Conservation (phyloP, 345 rosid species). For the Gossypium anomalum region DNA sequence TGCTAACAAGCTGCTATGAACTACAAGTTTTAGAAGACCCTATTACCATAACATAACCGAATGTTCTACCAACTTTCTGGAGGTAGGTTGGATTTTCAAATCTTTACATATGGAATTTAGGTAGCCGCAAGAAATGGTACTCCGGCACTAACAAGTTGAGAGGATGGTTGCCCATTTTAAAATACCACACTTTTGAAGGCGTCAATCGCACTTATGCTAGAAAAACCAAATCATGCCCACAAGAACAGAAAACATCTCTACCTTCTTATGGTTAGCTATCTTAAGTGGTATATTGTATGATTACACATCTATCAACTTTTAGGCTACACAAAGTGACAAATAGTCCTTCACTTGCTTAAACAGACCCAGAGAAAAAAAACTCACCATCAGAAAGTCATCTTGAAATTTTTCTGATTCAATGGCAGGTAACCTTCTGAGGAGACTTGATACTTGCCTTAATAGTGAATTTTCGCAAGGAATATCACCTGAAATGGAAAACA, state of each 20-base stretch:
- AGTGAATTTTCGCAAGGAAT: slow-evolving; percentile 86
- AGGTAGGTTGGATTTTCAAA: not conserved
- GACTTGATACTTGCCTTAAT: slow-evolving; percentile 85
- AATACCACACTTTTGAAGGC: not conserved
- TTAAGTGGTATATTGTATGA: not conserved
- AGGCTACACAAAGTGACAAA: not conserved
- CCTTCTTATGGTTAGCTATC: not conserved
- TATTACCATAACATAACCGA: not conserved
- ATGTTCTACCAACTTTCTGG: not conserved
- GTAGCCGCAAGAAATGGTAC: not conserved
- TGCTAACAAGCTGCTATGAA: not conserved
- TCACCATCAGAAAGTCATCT: slow-evolving; percentile 91
- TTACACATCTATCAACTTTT: not conserved
- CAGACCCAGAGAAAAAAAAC: slow-evolving; percentile 12
- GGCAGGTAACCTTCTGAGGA: slow-evolving; percentile 87
- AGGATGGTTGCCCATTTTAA: not conserved
- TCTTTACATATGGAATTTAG: not conserved
- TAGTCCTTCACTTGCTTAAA: not conserved
- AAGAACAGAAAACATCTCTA: not conserved
- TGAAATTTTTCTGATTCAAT: slow-evolving; percentile 87
- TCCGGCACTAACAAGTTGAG: not conserved
- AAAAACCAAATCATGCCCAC: not conserved
- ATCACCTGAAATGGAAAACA: slow-evolving; percentile 56
- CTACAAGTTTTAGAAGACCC: not conserved
- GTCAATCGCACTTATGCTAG: not conserved